Evolutionary conservation across 768 basidiomycete species (phyloP), one percentile per base, ranked within the genome.

Genomic region (Tricholoma hemisulphureum): DNA sequence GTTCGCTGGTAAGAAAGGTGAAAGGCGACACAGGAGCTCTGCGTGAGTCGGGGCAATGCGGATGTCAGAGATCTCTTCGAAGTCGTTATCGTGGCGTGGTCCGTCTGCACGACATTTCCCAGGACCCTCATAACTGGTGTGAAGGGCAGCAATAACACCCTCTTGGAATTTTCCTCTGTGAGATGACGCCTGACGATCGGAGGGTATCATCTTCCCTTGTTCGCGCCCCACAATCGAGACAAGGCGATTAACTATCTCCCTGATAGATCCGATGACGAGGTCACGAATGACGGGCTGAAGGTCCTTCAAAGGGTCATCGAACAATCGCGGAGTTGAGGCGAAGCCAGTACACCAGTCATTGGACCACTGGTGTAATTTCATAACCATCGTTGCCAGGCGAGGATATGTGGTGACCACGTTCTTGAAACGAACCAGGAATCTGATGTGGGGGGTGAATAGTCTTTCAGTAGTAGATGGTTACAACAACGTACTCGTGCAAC

Each of bases 81-180:
- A 74, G 61, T 90, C 89, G 55, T 91, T 91, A 65, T 91, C 83
- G 58, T 91, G 89, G 1, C 89, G 80, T 0, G 79, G 76, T 0
- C 86, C 86, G 0, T 73, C 77, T 1, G 53, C 26, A 10, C 82
- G 79, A 2, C 81, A 68, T 0, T 64, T 65, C 8, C 87, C 87
- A 0, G 88, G 87, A 3, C 82, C 82, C 26, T 84, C 80, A 59
- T 82, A 88, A 4, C 64, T 70, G 21, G 68, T 67, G 35, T 67
- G 63, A 60, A 80, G 61, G 10, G 80, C 73, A 53, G 77, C 66
- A 53, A 73, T 28, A 37, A 81, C 51, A 50, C 78, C 79, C 60
- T 77, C 70, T 23, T 59, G 45, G 18, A 48, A 43, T 21, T 57
- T 57, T 13, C 56, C 50, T 3, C 14, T n/a, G 18, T 31, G 48